Evolutionary conservation across 2,329 filamentous ascomycete species (phyloP).

Genomic region (Monilinia polystroma): DNA sequence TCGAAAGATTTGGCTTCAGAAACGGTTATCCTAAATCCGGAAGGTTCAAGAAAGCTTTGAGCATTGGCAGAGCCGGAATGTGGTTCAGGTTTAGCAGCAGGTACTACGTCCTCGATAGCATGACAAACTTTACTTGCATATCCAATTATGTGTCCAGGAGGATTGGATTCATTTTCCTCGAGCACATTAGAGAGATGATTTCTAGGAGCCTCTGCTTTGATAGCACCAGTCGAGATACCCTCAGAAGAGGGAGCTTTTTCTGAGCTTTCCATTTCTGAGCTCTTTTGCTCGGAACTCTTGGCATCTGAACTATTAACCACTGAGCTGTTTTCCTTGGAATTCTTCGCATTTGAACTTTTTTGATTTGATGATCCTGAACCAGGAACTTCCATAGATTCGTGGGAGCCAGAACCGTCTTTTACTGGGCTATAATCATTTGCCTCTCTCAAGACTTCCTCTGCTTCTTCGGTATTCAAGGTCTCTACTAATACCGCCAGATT

Average conservation of each 20-base stretch:
- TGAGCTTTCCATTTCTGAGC: neutral
- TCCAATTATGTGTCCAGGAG: neutral
- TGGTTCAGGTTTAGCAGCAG: neutral
- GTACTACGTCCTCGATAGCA: too few species aligned
- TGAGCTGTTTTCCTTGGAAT: neutral
- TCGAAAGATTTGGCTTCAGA: constrained; percentile 25
- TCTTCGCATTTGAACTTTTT: neutral
- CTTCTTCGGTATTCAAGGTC: constrained; percentile 27
- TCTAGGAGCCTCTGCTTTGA: neutral
- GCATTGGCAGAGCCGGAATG: neutral
- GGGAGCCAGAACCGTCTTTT: neutral
- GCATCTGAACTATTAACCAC: neutral
- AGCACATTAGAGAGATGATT: neutral
- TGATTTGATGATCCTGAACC: constrained; percentile 11
- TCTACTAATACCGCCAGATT: constrained; percentile 24
- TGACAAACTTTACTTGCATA: neutral
- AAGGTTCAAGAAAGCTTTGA: constrained; percentile 26
- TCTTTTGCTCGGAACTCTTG: neutral
- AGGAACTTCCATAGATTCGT: neutral
- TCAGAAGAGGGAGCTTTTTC: constrained; percentile 30
- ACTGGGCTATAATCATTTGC: constrained; percentile 9
- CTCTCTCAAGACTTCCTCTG: constrained; percentile 23
- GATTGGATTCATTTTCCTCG: neutral
- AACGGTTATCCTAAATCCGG: constrained; percentile 25
- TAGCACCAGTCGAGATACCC: constrained; percentile 23